These are phyloP conservation scores for Mycogone perniciosa DNA, from an alignment of 2,329 filamentous ascomycete species.

Conservation along the genomic window DNA sequence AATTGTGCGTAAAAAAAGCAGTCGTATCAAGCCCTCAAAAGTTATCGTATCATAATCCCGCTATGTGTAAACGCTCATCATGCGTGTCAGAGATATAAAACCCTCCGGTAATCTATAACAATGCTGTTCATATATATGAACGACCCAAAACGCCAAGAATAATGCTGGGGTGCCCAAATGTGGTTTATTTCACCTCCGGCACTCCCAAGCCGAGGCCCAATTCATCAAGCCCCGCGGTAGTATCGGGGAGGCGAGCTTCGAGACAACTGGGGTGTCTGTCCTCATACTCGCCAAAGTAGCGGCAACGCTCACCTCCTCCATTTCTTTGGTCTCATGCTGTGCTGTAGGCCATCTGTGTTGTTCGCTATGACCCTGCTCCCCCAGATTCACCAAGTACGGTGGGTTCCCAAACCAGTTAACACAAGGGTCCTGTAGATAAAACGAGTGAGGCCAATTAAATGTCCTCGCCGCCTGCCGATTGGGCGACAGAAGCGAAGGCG, in stretches of 20 bases:
- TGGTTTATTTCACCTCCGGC: slow-evolving; percentile 5
- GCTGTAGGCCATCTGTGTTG: background rate
- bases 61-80: slow-evolving; percentile 11
- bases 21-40: background rate
- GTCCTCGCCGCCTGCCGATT: slow-evolving; percentile 22
- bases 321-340: slow-evolving; percentile 12
- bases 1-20: background rate
- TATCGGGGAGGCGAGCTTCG: slow-evolving; percentile 4
- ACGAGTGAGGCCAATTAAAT: slow-evolving; percentile 18
- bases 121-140: background rate
- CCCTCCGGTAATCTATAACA: background rate
- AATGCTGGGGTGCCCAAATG: background rate
- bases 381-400: slow-evolving; percentile 14
- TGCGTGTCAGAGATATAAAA: background rate
- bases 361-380: slow-evolving; percentile 6
- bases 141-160: background rate
- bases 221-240: slow-evolving; percentile 14
- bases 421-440: slow-evolving; percentile 20
- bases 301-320: slow-evolving; percentile 18
- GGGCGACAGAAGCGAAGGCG: slow-evolving; percentile 25
- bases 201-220: slow-evolving; percentile 19
- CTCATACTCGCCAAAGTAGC: slow-evolving; percentile 20
- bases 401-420: slow-evolving; percentile 17
- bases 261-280: slow-evolving; percentile 15
- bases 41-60: slow-evolving; percentile 5